These are phyloP conservation scores for Fraxinus cuspidata DNA, from an alignment of 257 asterid species.

Conservation along the genomic window DNA sequence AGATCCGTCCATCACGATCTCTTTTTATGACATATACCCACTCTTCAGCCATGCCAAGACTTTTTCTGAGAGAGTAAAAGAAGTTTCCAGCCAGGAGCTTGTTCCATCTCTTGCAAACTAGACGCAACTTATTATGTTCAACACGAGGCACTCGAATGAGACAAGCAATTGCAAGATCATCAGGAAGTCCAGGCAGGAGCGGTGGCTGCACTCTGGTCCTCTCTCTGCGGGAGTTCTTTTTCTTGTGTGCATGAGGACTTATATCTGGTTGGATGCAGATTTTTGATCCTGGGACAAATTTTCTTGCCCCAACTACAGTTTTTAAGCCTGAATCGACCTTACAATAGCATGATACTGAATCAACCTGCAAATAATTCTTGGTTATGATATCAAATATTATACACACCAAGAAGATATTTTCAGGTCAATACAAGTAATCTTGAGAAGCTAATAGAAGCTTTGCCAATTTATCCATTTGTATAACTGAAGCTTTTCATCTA, in stretches of 20 bases:
- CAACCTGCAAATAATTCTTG: slow-evolving; percentile 48
- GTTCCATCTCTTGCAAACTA: slow-evolving; percentile 65
- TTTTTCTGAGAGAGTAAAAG: slow-evolving; percentile 57
- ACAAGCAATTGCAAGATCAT: slow-evolving; percentile 68
- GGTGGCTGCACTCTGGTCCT: slow-evolving; percentile 60
- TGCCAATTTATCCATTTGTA: neutral
- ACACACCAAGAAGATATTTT: neutral
- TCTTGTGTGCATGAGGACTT: slow-evolving; percentile 58
- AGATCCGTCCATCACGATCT: slow-evolving; percentile 57
- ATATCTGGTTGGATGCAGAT: slow-evolving; percentile 65
- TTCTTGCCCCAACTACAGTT: slow-evolving; percentile 63
- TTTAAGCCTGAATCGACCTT: slow-evolving; percentile 62
- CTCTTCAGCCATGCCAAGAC: slow-evolving; percentile 67
- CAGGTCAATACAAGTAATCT: neutral
- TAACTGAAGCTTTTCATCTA: neutral
- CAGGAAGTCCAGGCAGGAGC: slow-evolving; percentile 64
- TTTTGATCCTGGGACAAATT: slow-evolving; percentile 64
- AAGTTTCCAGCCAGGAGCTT: slow-evolving; percentile 63
- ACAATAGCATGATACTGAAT: slow-evolving; percentile 67
- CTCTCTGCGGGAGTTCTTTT: slow-evolving; percentile 54
- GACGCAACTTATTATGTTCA: slow-evolving; percentile 58
- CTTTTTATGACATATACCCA: slow-evolving; percentile 63
- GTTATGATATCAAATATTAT: slow-evolving; percentile 11
- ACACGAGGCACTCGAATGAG: slow-evolving; percentile 65
- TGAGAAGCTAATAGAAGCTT: slow-evolving; percentile 2